A percentile compares a stretch with the other conserved stretches of the same genome.
Evolutionary conservation across 768 basidiomycete species (phyloP).

Genomic region (Fibroporia radiculosa): DNA sequence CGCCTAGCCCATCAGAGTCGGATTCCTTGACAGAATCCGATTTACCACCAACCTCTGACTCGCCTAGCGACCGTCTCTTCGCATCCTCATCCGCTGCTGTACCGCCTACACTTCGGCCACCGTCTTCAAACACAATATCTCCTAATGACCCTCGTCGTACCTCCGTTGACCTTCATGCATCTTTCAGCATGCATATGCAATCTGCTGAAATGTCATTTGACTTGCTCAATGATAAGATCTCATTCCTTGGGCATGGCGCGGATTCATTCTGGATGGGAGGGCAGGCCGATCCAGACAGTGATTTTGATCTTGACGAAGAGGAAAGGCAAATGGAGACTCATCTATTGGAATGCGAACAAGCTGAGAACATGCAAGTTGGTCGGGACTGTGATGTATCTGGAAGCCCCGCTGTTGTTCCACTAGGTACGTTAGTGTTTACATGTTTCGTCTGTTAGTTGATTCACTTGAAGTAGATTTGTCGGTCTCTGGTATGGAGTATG

Average conservation of each 20-base stretch:
- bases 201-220: constrained; percentile 28
- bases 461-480: too few relatives aligned
- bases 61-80: not conserved
- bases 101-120: constrained; percentile 9
- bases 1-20: constrained; percentile 6
- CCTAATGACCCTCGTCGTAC: constrained; percentile 20
- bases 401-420: too few relatives aligned
- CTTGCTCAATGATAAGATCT: constrained; percentile 28
- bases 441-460: too few relatives aligned
- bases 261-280: constrained; percentile 20
- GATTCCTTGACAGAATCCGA: constrained; percentile 1
- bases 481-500: too few relatives aligned
- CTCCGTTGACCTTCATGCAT: constrained; percentile 28
- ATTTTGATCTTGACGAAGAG: constrained; percentile 20
- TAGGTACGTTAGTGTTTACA: too few relatives aligned
- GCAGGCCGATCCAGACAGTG: constrained; percentile 18
- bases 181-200: constrained; percentile 27
- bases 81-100: constrained; percentile 3
- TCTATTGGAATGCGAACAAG: constrained; percentile 10
- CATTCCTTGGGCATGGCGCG: constrained; percentile 22
- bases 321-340: constrained; percentile 18
- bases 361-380: too few relatives aligned
- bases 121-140: not conserved
- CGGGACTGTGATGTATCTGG: too few relatives aligned
- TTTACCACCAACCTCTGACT: not conserved